Conservation (phyloP, 202 grass and related monocot species). For the Cymbopogon flexuosus region DNA sequence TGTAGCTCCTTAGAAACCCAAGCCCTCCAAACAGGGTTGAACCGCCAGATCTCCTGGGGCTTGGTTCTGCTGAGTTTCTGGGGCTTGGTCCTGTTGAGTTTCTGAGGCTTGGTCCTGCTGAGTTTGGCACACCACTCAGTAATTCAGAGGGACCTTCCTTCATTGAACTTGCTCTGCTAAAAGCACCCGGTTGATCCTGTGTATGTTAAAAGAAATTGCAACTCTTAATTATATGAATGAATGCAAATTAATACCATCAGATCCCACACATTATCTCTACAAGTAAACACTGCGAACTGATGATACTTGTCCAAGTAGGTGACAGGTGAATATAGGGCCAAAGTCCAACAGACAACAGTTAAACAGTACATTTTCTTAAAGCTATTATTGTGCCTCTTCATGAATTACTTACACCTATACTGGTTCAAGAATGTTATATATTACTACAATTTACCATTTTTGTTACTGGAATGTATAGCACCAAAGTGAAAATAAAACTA, state of each 20-base stretch:
- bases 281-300: background rate
- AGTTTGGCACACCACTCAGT: background rate
- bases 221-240: background rate
- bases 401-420: background rate
- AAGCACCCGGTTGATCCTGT: constrained; percentile 29
- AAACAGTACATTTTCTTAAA: background rate
- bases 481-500: background rate
- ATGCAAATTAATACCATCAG: background rate
- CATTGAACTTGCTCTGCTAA: constrained; percentile 36
- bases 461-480: background rate
- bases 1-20: constrained; percentile 34
- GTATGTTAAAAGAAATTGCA: background rate
- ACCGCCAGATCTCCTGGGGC: constrained; percentile 6
- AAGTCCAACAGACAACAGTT: background rate
- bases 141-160: constrained; percentile 27
- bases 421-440: background rate
- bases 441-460: background rate
- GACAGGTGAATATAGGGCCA: background rate
- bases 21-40: constrained; percentile 41
- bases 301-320: background rate
- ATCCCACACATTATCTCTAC: background rate
- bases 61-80: constrained; percentile 20
- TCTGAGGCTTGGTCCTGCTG: constrained; percentile 19
- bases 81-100: background rate
- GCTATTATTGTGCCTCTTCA: background rate